A percentile compares a stretch with the other conserved stretches of the same genome.
These are phyloP conservation scores for Neurospora sp. DNA, from an alignment of 495 filamentous ascomycete genomes.

Conservation along the genomic window DNA sequence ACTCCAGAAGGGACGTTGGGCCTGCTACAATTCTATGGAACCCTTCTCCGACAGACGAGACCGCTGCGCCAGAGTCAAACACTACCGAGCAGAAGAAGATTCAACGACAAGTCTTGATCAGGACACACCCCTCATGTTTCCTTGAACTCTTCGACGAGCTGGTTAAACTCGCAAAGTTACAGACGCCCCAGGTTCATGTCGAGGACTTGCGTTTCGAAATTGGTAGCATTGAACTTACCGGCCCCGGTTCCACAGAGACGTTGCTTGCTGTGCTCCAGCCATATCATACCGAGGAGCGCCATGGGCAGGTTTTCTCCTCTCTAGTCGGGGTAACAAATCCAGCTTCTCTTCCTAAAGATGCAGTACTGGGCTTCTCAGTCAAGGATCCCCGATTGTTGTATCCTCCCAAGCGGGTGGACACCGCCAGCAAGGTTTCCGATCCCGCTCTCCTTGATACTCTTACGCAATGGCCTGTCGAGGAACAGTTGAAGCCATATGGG, in stretches of 20 bases:
- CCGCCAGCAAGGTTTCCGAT: slow-evolving; percentile 41
- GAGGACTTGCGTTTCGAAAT: slow-evolving; percentile 91
- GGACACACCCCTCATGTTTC: slow-evolving; percentile 85
- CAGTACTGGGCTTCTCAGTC: slow-evolving; percentile 61
- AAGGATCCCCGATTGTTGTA: slow-evolving; percentile 72
- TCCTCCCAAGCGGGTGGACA: slow-evolving; percentile 44
- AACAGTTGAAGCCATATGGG: slow-evolving; percentile 36
- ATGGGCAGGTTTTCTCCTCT: slow-evolving; percentile 49
- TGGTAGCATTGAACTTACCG: slow-evolving; percentile 83
- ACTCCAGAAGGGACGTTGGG: slow-evolving; percentile 51
- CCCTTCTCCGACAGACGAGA: slow-evolving; percentile 11
- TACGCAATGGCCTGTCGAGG: slow-evolving; percentile 62
- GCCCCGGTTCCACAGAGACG: slow-evolving; percentile 75
- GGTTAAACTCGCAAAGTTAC: slow-evolving; percentile 55
- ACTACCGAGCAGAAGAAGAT: slow-evolving; percentile 17
- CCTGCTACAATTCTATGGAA: slow-evolving; percentile 69
- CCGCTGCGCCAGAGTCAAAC: slow-evolving; percentile 9
- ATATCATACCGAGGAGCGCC: slow-evolving; percentile 28
- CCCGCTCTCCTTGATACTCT: slow-evolving; percentile 43
- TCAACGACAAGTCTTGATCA: slow-evolving; percentile 56
- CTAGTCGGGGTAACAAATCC: slow-evolving; percentile 66
- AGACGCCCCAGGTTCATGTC: slow-evolving; percentile 62
- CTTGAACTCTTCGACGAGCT: slow-evolving; percentile 72
- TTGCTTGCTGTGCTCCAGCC: slow-evolving; percentile 64
- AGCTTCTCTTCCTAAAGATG: slow-evolving; percentile 60